A percentile compares a stretch with the other conserved stretches of the same genome.
These are phyloP conservation scores for Prunus salicina DNA, from an alignment of 306 rosid genomes.

Conservation along the genomic window DNA sequence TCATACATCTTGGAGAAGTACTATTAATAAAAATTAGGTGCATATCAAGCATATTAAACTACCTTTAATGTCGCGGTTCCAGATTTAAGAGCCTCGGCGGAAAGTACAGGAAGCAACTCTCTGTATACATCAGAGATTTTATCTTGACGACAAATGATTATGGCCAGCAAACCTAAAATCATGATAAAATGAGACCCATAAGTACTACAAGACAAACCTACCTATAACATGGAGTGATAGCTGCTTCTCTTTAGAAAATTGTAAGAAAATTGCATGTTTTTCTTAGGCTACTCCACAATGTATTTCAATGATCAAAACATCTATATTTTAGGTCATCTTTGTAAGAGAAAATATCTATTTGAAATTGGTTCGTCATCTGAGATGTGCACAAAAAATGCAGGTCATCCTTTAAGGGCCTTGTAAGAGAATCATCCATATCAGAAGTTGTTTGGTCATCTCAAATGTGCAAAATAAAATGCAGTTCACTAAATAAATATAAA, in stretches of 20 bases:
- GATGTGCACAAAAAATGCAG: too few relatives aligned
- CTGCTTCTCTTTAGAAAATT: conserved; percentile 13
- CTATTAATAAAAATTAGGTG: neutral
- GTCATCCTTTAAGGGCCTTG: too few relatives aligned
- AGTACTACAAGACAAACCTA: neutral
- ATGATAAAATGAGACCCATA: neutral
- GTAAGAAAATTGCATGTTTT: neutral
- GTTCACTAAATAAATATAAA: too few relatives aligned
- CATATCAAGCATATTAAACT: neutral
- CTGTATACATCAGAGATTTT: conserved; percentile 27
- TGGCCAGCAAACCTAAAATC: conserved; percentile 35
- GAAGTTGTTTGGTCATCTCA: too few relatives aligned
- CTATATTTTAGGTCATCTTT: too few relatives aligned
- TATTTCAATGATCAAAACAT: too few relatives aligned
- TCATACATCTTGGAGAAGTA: neutral
- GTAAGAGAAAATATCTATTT: too few relatives aligned
- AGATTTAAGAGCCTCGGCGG: conserved; percentile 15
- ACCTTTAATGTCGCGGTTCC: conserved; percentile 13
- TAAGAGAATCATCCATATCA: too few relatives aligned
- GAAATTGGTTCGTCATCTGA: too few relatives aligned
- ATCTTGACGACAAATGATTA: conserved; percentile 12
- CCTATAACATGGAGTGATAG: conserved; percentile 16
- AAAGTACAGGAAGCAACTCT: conserved; percentile 19
- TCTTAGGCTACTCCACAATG: too few relatives aligned
- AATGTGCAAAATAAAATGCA: too few relatives aligned